phyloP scores from a whole-genome alignment of 2,329 filamentous ascomycete species.

The Alternaria rosae region DNA sequence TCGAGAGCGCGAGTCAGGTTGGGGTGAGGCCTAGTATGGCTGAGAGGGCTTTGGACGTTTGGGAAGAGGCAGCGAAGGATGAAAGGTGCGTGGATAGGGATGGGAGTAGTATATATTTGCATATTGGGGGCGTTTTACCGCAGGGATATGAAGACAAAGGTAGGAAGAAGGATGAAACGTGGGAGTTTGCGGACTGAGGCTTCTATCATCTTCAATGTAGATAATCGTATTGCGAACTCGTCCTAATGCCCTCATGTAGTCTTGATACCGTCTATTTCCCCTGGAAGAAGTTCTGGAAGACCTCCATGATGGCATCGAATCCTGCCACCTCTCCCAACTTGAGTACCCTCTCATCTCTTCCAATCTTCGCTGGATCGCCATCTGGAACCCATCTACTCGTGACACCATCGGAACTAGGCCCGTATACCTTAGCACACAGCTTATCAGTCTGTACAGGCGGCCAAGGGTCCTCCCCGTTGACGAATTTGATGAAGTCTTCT shows the following conservation, averaged over 20 bases:
- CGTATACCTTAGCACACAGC: slow-evolving; percentile 39
- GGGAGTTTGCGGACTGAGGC: slow-evolving; percentile 28
- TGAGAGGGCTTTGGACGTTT: slow-evolving; percentile 36
- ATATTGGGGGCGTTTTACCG: slow-evolving; percentile 38
- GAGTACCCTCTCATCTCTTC: slow-evolving; percentile 32
- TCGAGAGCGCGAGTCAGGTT: slow-evolving; percentile 37
- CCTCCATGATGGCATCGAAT: slow-evolving; percentile 33
- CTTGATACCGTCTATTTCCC: slow-evolving; percentile 11
- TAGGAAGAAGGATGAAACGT: slow-evolving; percentile 31
- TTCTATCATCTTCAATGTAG: not conserved
- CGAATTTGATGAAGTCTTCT: slow-evolving; percentile 44
- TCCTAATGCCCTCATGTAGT: not conserved
- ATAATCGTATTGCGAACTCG: not conserved
- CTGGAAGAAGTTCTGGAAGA: slow-evolving; percentile 40
- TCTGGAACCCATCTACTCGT: slow-evolving; percentile 35
- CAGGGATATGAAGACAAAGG: slow-evolving; percentile 38
- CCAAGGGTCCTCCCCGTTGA: slow-evolving; percentile 44
- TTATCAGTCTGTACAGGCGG: slow-evolving; percentile 33
- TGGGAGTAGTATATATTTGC: slow-evolving; percentile 42
- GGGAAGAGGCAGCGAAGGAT: slow-evolving; percentile 35
- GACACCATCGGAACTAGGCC: slow-evolving; percentile 37
- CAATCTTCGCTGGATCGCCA: slow-evolving; percentile 37
- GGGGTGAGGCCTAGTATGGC: slow-evolving; percentile 38
- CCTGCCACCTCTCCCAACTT: slow-evolving; percentile 37
- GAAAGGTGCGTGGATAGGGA: slow-evolving; percentile 36